Conservation (phyloP, 2,329 filamentous ascomycete species). For the Penicillium sp. region DNA sequence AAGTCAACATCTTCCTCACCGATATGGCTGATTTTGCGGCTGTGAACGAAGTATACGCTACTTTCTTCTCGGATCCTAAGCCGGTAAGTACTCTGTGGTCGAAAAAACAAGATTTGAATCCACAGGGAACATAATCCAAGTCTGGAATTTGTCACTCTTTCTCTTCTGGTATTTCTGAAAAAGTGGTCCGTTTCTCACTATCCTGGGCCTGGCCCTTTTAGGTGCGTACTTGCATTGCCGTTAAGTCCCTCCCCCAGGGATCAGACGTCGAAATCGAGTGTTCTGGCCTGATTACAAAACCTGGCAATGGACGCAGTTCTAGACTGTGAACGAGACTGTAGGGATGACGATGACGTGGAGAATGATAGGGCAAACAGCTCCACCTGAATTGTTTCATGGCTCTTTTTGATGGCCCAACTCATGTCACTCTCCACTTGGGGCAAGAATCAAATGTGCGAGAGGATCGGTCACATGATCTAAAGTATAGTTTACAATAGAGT, state of each 20-base stretch:
- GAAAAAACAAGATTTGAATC: not conserved
- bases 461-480: slow-evolving; percentile 1
- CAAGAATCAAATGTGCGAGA: not conserved
- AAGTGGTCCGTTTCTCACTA: slow-evolving; percentile 1
- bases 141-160: not conserved
- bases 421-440: not conserved
- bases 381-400: not conserved
- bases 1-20: slow-evolving; percentile 57
- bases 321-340: slow-evolving; percentile 10
- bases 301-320: slow-evolving; percentile 9
- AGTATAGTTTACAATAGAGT: slow-evolving; percentile 1
- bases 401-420: not conserved
- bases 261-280: slow-evolving; percentile 51
- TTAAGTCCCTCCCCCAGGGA: slow-evolving; percentile 43
- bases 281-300: slow-evolving; percentile 31
- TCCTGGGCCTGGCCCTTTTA: slow-evolving; percentile 6
- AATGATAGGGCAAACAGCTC: not conserved
- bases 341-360: not conserved
- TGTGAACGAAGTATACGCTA: slow-evolving; percentile 68
- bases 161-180: not conserved
- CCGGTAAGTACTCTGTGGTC: slow-evolving; percentile 15
- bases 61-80: slow-evolving; percentile 22
- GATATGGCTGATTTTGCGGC: slow-evolving; percentile 58
- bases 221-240: slow-evolving; percentile 43
- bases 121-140: not conserved